These are phyloP conservation scores for Aaosphaeria pasadenensis DNA, from an alignment of 2,329 filamentous ascomycete genomes.

Conservation along the genomic window DNA sequence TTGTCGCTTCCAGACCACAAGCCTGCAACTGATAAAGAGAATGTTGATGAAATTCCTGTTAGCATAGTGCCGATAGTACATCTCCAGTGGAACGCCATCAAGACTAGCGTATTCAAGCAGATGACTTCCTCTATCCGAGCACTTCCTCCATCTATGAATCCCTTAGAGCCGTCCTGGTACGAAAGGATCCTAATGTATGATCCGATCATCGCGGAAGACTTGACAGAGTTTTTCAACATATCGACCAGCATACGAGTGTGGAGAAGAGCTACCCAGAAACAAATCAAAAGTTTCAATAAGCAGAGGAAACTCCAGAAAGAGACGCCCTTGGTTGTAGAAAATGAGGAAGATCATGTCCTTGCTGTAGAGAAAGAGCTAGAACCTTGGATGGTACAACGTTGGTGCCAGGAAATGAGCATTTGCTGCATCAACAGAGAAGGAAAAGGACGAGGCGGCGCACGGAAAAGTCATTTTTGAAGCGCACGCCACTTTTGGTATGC, in stretches of 20 bases:
- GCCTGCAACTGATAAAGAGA: not conserved
- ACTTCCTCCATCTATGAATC: constrained; percentile 39
- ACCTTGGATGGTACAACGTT: constrained; percentile 68
- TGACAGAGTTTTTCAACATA: constrained; percentile 75
- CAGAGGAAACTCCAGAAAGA: constrained; percentile 12
- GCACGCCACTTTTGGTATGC: too few species aligned
- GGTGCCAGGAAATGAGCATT: constrained; percentile 85
- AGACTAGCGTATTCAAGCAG: constrained; percentile 40
- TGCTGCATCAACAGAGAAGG: constrained; percentile 73
- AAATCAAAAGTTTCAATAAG: constrained; percentile 28
- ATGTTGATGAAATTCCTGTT: constrained; percentile 5
- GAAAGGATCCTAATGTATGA: constrained; percentile 95
- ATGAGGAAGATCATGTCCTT: constrained; percentile 12
- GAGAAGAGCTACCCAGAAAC: constrained; percentile 25
- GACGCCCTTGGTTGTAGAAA: constrained; percentile 6
- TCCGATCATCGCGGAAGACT: constrained; percentile 81
- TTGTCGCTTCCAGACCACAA: not conserved
- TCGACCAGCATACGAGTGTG: constrained; percentile 20
- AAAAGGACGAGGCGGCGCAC: constrained; percentile 18
- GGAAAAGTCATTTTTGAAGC: constrained; percentile 6
- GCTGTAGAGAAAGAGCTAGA: constrained; percentile 28
- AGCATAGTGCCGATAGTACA: constrained; percentile 12
- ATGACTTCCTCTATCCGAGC: constrained; percentile 50
- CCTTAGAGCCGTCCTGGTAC: constrained; percentile 64
- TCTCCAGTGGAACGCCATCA: constrained; percentile 31